These are phyloP conservation scores for Myxozyma vanderwaltii DNA, from an alignment of 805 yeast species.

Conservation along the genomic window DNA sequence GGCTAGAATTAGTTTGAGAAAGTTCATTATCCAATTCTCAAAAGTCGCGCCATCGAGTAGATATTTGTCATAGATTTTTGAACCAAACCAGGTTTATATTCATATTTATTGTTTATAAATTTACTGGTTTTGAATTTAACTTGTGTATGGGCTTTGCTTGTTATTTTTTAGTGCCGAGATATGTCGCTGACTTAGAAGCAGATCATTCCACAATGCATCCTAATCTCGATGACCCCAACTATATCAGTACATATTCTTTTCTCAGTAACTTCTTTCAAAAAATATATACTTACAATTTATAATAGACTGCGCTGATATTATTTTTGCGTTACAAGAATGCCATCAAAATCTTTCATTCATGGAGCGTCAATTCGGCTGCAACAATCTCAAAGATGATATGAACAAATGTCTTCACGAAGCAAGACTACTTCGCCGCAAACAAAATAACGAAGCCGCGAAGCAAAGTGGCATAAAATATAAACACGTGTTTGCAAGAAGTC, in stretches of 20 bases:
- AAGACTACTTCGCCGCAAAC: slow-evolving; percentile 62
- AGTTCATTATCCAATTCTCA: no score
- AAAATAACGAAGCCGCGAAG: slow-evolving; percentile 57
- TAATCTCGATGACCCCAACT: slow-evolving; percentile 34
- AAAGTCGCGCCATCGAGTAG: no score
- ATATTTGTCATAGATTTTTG: no score
- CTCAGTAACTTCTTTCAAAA: not conserved
- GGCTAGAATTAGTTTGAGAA: no score
- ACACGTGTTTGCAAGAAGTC: no score
- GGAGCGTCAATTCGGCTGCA: slow-evolving; percentile 80
- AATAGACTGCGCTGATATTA: slow-evolving; percentile 72
- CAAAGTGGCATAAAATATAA: not conserved
- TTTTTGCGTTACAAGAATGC: slow-evolving; percentile 87
- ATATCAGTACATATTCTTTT: slow-evolving; percentile 17
- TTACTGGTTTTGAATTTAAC: no score
- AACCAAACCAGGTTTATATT: no score
- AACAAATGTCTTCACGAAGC: slow-evolving; percentile 78
- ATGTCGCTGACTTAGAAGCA: not conserved
- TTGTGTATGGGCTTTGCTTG: not conserved
- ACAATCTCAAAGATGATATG: slow-evolving; percentile 77
- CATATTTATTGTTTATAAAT: no score
- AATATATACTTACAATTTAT: no score
- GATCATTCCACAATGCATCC: slow-evolving; percentile 34
- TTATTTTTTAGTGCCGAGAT: not conserved
- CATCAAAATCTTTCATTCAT: slow-evolving; percentile 68